Base-by-base conservation (phyloP, 202 grass and related monocot species). In the Panicum virgatum region DNA sequence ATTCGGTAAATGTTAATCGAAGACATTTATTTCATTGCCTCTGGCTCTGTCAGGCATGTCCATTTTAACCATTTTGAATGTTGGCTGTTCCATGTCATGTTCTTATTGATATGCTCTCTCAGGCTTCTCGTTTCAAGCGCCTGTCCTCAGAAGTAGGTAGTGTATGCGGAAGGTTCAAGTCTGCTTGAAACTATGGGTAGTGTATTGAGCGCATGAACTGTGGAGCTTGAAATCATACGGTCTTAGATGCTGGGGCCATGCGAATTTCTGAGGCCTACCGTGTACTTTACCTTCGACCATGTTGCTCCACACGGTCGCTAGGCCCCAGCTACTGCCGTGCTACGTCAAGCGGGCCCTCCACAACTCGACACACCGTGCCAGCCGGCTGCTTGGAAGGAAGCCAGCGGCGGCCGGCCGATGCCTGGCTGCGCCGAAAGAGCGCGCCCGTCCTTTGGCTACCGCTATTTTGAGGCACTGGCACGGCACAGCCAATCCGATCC, bases 1-100 rank as follows among this genome's bases (percentile, higher is more conserved):
- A 78, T 78, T 79, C 43, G 79, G 73, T 82, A 62, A 86, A 74
- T 86, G 73, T 62, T 86, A 34, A 47, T 86, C 61, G 51, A 69
- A 78, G 16, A 73, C 47, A 20, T 76, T 79, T 44, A 65, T 59
- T 76, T 36, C 36, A 4, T 53, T 39, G 66, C 26, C 23, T 39
- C 3, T 73, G 34, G 46, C 27, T 38, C 3, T 47, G 44, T 9
- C 25, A 29, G 27, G 29, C 25, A 29, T 38, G 29, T 45, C 42
- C 56, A 12, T 27, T 29, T 78, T 9, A 19, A 43, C 46, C 3
- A 10, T 47, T 71, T 71, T 23, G 16, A 58, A 15, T 32, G 39
- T 77, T 12, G 57, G 9, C 3, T 37, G 3, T 36, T 29, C 7
- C 0, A 14, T 78, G 27, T 3, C 18, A 36, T 34, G 8, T 32